phyloP scores from a whole-genome alignment of 306 rosid species.

The Canavalia ensiformis region DNA sequence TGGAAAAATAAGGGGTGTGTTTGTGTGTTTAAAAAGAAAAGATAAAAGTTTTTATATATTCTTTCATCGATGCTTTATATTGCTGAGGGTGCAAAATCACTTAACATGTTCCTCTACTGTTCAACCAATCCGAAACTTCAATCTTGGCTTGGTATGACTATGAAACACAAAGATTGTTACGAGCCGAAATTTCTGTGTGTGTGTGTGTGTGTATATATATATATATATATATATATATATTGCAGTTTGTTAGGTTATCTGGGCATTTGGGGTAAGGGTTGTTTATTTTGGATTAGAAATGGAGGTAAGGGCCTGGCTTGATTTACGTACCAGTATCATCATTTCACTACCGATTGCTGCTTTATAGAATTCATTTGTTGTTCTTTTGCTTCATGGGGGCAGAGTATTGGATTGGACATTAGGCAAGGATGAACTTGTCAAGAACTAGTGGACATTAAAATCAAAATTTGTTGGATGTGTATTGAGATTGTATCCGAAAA shows the following conservation, averaged over 20 bases:
- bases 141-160: too few species aligned
- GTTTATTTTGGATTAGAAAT: not conserved
- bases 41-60: not conserved
- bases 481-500: not conserved
- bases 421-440: constrained; percentile 7
- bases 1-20: not conserved
- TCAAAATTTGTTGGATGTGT: not conserved
- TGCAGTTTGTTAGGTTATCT: not conserved
- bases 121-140: too few species aligned
- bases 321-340: not conserved
- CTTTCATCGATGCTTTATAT: constrained; percentile 17
- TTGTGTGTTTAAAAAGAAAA: not conserved
- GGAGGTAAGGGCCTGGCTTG: not conserved
- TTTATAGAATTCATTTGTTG: not conserved
- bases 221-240: not conserved
- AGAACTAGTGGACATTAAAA: not conserved
- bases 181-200: not conserved
- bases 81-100: not conserved
- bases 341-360: not conserved
- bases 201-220: not conserved
- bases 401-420: not conserved
- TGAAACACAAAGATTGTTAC: too few species aligned
- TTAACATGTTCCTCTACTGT: too few species aligned
- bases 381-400: not conserved
- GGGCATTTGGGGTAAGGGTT: not conserved